These are phyloP conservation scores for Carallia pectinifolia DNA, from an alignment of 345 rosid species.

Conservation along the genomic window DNA sequence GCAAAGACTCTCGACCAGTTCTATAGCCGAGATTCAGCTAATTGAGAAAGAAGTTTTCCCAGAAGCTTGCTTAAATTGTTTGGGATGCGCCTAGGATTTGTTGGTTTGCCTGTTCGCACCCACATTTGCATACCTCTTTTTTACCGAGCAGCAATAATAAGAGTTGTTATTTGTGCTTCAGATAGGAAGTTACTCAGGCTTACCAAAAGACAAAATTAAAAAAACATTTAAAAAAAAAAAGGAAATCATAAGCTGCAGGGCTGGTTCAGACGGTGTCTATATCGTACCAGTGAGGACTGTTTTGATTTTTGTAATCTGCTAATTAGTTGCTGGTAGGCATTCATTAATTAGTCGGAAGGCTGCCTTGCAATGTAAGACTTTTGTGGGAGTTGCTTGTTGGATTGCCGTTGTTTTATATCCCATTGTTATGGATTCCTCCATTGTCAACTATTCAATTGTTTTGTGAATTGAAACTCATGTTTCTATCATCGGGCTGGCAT, in stretches of 20 bases:
- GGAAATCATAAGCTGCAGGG: background rate
- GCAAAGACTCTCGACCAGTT: constrained; percentile 84
- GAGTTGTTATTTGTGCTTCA: constrained; percentile 8
- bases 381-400: too few species aligned
- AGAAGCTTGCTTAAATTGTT: constrained; percentile 2
- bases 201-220: too few species aligned
- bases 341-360: too few species aligned
- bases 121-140: constrained; percentile 2
- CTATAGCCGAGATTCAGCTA: constrained; percentile 74
- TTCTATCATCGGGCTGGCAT: too few species aligned
- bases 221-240: too few species aligned
- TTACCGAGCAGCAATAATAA: constrained; percentile 19
- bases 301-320: constrained; percentile 21
- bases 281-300: background rate
- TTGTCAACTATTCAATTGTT: too few species aligned
- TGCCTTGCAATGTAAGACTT: too few species aligned
- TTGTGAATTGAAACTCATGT: too few species aligned
- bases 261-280: background rate
- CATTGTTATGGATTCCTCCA: too few species aligned
- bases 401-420: too few species aligned
- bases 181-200: background rate
- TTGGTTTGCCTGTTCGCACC: constrained; percentile 4
- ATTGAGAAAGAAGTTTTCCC: constrained; percentile 24
- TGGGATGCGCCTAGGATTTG: constrained; percentile 9
- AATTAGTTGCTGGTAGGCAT: constrained; percentile 6